These are phyloP conservation scores for Diphasiastrum complanatum DNA, from an alignment of 83 land plant genomes.

Conservation along the genomic window DNA sequence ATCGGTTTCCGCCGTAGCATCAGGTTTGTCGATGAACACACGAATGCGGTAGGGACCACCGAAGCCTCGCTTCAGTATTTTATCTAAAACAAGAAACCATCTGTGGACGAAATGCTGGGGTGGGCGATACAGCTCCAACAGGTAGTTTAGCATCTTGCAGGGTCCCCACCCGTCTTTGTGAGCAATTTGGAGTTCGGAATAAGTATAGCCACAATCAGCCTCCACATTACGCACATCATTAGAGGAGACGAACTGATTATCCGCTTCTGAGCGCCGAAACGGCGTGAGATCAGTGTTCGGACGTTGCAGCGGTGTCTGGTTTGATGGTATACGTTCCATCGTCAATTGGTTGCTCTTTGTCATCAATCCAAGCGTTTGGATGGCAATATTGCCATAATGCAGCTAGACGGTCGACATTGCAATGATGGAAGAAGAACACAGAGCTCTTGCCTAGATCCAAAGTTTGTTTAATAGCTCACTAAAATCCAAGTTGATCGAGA, in stretches of 20 bases:
- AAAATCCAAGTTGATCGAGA: no score
- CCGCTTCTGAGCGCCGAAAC: neutral
- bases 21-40: neutral
- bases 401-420: slow-evolving; percentile 3
- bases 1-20: neutral
- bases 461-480: no score
- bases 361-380: neutral
- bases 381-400: slow-evolving; percentile 16
- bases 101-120: slow-evolving; percentile 1
- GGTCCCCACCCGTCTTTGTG: slow-evolving; percentile 5
- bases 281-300: slow-evolving; percentile 6
- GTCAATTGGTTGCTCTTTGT: neutral
- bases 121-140: slow-evolving; percentile 7
- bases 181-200: neutral
- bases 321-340: neutral
- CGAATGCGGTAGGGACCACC: slow-evolving; percentile 2
- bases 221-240: slow-evolving; percentile 8
- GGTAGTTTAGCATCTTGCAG: neutral
- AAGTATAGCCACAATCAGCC: slow-evolving; percentile 8
- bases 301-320: neutral
- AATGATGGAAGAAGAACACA: slow-evolving; percentile 15
- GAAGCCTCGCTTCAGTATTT: slow-evolving; percentile 5
- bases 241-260: slow-evolving; percentile 3
- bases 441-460: no score
- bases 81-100: neutral